Conservation (phyloP, 169 alveolate genomes). For the Perkinsus olseni region DNA sequence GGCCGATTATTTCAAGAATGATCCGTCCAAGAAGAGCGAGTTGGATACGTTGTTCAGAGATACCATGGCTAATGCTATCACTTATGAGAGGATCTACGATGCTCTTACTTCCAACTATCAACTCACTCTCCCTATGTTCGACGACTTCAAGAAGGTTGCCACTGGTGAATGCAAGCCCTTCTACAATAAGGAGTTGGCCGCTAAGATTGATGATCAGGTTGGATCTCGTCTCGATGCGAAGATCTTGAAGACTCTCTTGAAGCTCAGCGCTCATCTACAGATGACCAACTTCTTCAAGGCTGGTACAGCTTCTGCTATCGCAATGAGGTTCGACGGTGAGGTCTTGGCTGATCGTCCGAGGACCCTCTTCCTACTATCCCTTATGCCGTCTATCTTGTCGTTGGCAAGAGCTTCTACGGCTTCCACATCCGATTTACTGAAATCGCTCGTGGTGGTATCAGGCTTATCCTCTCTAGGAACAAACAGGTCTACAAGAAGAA, state of each 20-base stretch:
- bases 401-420: conserved; percentile 64
- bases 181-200: background rate
- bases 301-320: conserved; percentile 17
- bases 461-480: conserved; percentile 57
- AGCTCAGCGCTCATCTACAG: conserved; percentile 19
- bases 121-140: conserved; percentile 7
- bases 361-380: conserved; percentile 40
- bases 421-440: conserved; percentile 62
- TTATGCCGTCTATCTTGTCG: conserved; percentile 47
- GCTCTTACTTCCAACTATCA: background rate
- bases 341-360: background rate
- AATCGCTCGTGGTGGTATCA: conserved; percentile 65
- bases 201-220: background rate
- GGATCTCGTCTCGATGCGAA: background rate
- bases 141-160: background rate
- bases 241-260: background rate
- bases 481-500: conserved; percentile 55
- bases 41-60: background rate
- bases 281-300: conserved; percentile 27
- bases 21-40: background rate
- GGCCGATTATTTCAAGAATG: background rate
- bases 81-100: background rate
- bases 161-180: background rate
- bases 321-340: conserved; percentile 6
- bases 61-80: conserved; percentile 18